phyloP scores from a whole-genome alignment of 1,284 basidiomycete genomes.

The Jaminaea rosea region DNA sequence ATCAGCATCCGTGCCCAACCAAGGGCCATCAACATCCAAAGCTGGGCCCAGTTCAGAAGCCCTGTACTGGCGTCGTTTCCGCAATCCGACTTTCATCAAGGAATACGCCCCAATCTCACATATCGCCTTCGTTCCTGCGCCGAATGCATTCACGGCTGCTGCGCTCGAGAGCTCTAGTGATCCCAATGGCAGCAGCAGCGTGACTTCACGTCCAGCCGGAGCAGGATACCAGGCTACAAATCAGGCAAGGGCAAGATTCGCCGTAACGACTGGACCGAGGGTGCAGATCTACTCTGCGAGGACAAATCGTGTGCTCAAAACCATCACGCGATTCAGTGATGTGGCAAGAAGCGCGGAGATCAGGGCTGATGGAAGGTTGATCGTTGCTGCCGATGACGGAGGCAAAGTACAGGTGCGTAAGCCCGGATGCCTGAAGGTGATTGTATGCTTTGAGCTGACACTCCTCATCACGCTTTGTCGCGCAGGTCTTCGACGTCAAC shows the following conservation, averaged over 20 bases:
- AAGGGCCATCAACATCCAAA: neutral
- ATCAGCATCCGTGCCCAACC: neutral
- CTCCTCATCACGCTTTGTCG: conserved; percentile 8
- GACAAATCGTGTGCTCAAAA: conserved; percentile 90
- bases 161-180: neutral
- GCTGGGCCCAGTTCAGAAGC: conserved; percentile 22
- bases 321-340: conserved; percentile 92
- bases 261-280: conserved; percentile 84
- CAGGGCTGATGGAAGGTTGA: conserved; percentile 79
- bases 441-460: neutral
- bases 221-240: neutral
- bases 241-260: conserved; percentile 57
- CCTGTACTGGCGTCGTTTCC: conserved; percentile 42
- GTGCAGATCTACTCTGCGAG: conserved; percentile 92
- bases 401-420: conserved; percentile 71
- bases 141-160: conserved; percentile 17
- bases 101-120: conserved; percentile 43
- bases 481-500: conserved; percentile 82
- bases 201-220: neutral
- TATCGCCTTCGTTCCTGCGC: conserved; percentile 38
- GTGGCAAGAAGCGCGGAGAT: conserved; percentile 62
- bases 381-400: conserved; percentile 89
- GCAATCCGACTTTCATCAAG: conserved; percentile 40
- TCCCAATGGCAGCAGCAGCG: neutral
- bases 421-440: neutral